Conservation (phyloP, 352 stramenopile species). For the Elongisporangium anandrum region DNA sequence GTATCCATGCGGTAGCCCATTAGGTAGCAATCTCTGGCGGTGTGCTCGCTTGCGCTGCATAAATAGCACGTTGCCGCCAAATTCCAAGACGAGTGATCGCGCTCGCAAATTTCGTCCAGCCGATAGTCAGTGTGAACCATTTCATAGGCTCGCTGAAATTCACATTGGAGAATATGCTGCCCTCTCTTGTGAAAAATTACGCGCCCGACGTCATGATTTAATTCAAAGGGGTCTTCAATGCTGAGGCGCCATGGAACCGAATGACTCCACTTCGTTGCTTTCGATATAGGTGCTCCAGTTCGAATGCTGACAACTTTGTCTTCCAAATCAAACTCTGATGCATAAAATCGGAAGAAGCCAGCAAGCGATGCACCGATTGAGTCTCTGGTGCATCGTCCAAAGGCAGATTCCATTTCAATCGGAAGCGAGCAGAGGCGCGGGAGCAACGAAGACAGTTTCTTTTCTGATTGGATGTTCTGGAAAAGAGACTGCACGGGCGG, state of each 20-base stretch:
- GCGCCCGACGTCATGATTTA: slow-evolving; percentile 71
- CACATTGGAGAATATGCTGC: slow-evolving; percentile 48
- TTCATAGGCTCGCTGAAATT: slow-evolving; percentile 61
- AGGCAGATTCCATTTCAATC: slow-evolving; percentile 30
- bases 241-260: slow-evolving; percentile 68
- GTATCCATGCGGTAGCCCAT: slow-evolving; percentile 12
- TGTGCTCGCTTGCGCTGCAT: slow-evolving; percentile 43
- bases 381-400: slow-evolving; percentile 64
- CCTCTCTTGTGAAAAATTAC: slow-evolving; percentile 74
- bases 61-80: slow-evolving; percentile 58
- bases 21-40: slow-evolving; percentile 48
- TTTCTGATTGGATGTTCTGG: slow-evolving; percentile 79
- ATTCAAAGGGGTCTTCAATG: slow-evolving; percentile 86
- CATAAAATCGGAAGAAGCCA: slow-evolving; percentile 97
- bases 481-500: slow-evolving; percentile 43
- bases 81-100: slow-evolving; percentile 48
- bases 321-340: slow-evolving; percentile 93
- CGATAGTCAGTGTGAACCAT: slow-evolving; percentile 38
- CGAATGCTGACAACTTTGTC: slow-evolving; percentile 93
- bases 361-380: slow-evolving; percentile 91
- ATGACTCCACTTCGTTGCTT: slow-evolving; percentile 70
- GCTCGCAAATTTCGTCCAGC: slow-evolving; percentile 47
- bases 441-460: slow-evolving; percentile 84
- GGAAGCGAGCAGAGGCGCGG: slow-evolving; percentile 68
- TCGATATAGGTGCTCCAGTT: slow-evolving; percentile 52